Evolutionary conservation across 2,329 filamentous ascomycete species (phyloP).

Genomic region (Talaromyces atroroseus): DNA sequence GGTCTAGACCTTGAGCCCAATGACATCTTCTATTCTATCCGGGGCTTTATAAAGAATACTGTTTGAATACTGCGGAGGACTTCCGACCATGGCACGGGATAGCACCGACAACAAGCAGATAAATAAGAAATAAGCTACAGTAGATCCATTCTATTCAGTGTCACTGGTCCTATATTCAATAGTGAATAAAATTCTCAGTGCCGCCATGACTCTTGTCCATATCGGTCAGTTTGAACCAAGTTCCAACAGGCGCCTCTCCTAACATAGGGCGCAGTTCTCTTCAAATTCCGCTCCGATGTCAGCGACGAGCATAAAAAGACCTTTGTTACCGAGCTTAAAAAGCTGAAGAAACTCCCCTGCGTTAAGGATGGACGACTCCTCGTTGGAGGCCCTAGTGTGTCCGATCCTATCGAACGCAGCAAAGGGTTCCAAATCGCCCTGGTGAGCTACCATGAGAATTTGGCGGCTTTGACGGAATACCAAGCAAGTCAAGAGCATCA

Average conservation of each 20-base stretch:
- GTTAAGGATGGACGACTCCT: neutral
- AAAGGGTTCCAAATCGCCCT: constrained; percentile 5
- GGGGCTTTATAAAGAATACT: too few relatives aligned
- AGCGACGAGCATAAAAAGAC: constrained; percentile 1
- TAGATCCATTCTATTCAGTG: neutral
- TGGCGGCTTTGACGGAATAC: constrained; percentile 1
- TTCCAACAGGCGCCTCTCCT: constrained; percentile 17
- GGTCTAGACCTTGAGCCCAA: too few relatives aligned
- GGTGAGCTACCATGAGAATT: constrained; percentile 5
- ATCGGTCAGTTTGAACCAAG: neutral
- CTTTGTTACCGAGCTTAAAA: constrained; percentile 4
- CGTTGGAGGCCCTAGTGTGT: constrained; percentile 1
- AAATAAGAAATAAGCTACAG: too few relatives aligned
- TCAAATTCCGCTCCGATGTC: constrained; percentile 7
- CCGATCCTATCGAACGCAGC: constrained; percentile 4
- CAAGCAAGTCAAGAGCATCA: constrained; percentile 9
- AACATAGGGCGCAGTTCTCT: constrained; percentile 7
- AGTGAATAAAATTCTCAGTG: neutral
- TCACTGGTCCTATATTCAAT: too few relatives aligned
- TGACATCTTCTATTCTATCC: too few relatives aligned
- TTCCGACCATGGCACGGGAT: neutral
- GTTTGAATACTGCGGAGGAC: neutral
- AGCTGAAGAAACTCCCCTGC: constrained; percentile 1
- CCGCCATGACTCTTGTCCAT: neutral
- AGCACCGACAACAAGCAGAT: neutral